These are phyloP conservation scores for Ogataea allantospora DNA, from an alignment of 805 yeast species.

Conservation along the genomic window DNA sequence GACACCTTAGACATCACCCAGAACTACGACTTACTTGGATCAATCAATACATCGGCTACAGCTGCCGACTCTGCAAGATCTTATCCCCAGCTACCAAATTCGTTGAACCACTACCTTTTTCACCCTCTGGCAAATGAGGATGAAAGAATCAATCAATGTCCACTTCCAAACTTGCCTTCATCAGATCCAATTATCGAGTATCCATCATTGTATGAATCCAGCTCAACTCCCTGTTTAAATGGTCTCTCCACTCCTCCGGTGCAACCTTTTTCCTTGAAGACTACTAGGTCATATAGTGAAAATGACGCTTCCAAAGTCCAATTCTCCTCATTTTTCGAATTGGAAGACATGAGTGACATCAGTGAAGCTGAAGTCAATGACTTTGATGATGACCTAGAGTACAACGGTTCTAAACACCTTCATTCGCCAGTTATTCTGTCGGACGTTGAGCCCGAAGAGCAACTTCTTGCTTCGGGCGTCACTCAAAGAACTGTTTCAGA, in stretches of 20 bases:
- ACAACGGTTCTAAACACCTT: not conserved
- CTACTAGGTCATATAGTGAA: conserved; percentile 12
- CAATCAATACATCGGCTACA: conserved; percentile 8
- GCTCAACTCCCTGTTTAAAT: conserved; percentile 6
- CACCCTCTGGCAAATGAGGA: conserved; percentile 15
- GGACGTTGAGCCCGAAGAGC: not conserved
- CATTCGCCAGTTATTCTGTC: conserved; percentile 1
- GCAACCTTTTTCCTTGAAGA: conserved; percentile 3
- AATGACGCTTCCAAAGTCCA: conserved; percentile 8
- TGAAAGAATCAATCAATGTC: conserved; percentile 4
- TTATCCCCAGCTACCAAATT: conserved; percentile 4
- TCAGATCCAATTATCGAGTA: conserved; percentile 23
- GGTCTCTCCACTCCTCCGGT: conserved; percentile 14
- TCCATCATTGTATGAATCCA: conserved; percentile 20
- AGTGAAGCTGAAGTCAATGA: conserved; percentile 17
- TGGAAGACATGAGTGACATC: conserved; percentile 21
- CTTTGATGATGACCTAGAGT: conserved; percentile 4
- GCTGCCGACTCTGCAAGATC: conserved; percentile 6
- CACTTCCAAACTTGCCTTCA: conserved; percentile 15
- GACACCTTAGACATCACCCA: conserved; percentile 20
- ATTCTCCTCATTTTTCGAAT: conserved; percentile 19
- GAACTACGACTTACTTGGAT: conserved; percentile 13
- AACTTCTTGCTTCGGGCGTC: not conserved
- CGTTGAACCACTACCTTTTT: conserved; percentile 13
- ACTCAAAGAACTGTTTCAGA: not conserved